These are phyloP conservation scores for Huntiella decipiens DNA, from an alignment of 2,329 filamentous ascomycete genomes.

Conservation along the genomic window DNA sequence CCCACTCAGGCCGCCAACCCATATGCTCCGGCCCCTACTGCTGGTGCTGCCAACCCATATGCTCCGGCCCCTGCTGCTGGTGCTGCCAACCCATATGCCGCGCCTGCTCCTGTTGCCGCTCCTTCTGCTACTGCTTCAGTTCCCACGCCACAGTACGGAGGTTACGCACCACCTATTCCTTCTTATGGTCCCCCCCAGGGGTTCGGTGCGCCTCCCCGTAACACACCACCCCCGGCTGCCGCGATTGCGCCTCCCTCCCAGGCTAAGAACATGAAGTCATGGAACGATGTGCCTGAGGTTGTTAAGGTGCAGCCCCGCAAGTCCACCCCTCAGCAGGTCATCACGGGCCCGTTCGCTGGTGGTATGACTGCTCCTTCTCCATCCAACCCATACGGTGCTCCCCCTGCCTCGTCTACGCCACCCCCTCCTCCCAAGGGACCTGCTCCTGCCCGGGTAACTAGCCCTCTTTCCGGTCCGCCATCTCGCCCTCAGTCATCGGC, in stretches of 20 bases:
- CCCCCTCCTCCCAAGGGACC: constrained; percentile 71
- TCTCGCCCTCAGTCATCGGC: constrained; percentile 12
- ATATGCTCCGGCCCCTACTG: constrained; percentile 8
- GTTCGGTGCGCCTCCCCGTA: constrained; percentile 29
- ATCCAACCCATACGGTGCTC: constrained; percentile 38
- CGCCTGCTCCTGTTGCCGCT: background rate
- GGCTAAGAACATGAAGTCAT: constrained; percentile 55
- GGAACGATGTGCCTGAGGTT: constrained; percentile 91
- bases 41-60: constrained; percentile 8
- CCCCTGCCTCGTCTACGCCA: constrained; percentile 45
- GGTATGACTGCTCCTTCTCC: constrained; percentile 40
- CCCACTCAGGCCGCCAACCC: constrained; percentile 12
- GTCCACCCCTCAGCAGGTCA: constrained; percentile 44
- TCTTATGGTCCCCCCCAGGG: constrained; percentile 18
- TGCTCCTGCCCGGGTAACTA: constrained; percentile 50
- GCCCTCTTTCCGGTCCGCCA: constrained; percentile 42
- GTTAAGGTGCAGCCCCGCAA: constrained; percentile 54
- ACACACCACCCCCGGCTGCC: constrained; percentile 38
- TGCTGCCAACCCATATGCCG: constrained; percentile 10
- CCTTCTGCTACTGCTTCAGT: background rate
- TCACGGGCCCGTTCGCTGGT: constrained; percentile 58
- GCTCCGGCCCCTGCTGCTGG: constrained; percentile 11
- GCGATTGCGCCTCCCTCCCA: constrained; percentile 39
- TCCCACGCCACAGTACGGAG: constrained; percentile 6
- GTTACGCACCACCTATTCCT: constrained; percentile 14